Evolutionary conservation across 176 grass and related monocot species (phyloP).

Genomic region (barley (Hordeum vulgare)): MorexV3_pseudomolecules_assembly NC_058519.1:116567301-116567800

Average conservation of each 20-base stretch:
- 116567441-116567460: conserved; percentile 75
- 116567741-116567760: conserved; percentile 29
- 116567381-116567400: conserved; percentile 60
- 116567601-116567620: neutral
- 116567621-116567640: neutral
- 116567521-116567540: conserved; percentile 79
- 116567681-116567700: conserved; percentile 3
- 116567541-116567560: conserved; percentile 64
- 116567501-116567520: conserved; percentile 86
- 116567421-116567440: conserved; percentile 37
- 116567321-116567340: conserved; percentile 78
- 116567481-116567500: conserved; percentile 69
- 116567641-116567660: neutral
- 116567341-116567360: conserved; percentile 69
- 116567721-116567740: conserved; percentile 55
- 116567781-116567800: conserved; percentile 26
- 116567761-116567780: conserved; percentile 21
- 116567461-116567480: conserved; percentile 88
- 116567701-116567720: conserved; percentile 76
- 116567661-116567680: neutral
- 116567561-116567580: neutral
- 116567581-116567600: neutral
- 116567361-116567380: conserved; percentile 59
- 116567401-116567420: conserved; percentile 32
- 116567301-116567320: conserved; percentile 85